These are phyloP conservation scores for Pseudonectria buxi DNA, from an alignment of 2,329 filamentous ascomycete species.

Conservation along the genomic window DNA sequence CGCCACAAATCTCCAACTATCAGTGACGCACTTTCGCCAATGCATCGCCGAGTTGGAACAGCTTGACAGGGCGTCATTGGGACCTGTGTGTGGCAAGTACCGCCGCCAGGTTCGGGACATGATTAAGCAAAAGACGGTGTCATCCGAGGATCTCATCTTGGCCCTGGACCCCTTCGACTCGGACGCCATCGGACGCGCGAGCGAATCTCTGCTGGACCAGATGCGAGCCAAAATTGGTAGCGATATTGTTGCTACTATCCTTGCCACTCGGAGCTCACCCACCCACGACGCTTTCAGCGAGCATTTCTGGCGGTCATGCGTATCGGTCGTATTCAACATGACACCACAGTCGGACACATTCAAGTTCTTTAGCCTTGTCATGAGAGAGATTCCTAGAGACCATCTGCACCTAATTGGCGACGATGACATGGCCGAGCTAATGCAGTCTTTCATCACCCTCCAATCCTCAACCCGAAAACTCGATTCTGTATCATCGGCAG, in stretches of 20 bases:
- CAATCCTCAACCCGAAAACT: not conserved
- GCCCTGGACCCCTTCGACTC: slow-evolving; percentile 14
- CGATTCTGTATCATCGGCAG: not conserved
- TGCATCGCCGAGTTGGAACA: too few species aligned
- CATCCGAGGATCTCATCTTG: slow-evolving; percentile 10
- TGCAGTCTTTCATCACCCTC: slow-evolving; percentile 1
- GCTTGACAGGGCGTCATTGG: not conserved
- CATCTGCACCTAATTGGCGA: not conserved
- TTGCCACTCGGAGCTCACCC: slow-evolving; percentile 1
- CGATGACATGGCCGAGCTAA: not conserved
- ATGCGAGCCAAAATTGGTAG: slow-evolving; percentile 6
- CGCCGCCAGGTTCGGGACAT: slow-evolving; percentile 4
- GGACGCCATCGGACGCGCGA: slow-evolving; percentile 1
- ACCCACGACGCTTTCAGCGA: slow-evolving; percentile 5
- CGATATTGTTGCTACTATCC: slow-evolving; percentile 8
- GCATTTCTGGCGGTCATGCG: not conserved
- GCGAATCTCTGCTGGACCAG: slow-evolving; percentile 4
- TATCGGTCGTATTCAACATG: not conserved
- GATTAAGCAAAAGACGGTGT: slow-evolving; percentile 7
- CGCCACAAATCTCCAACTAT: too few species aligned
- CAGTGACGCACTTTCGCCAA: too few species aligned
- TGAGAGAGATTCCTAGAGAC: not conserved
- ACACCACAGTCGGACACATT: not conserved
- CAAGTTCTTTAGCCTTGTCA: not conserved
- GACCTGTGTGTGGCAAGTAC: slow-evolving; percentile 6